Evolutionary conservation across 176 grass and related monocot species (phyloP), one percentile per base, ranked within the genome.

Genomic region (Oryza coarctata): DNA sequence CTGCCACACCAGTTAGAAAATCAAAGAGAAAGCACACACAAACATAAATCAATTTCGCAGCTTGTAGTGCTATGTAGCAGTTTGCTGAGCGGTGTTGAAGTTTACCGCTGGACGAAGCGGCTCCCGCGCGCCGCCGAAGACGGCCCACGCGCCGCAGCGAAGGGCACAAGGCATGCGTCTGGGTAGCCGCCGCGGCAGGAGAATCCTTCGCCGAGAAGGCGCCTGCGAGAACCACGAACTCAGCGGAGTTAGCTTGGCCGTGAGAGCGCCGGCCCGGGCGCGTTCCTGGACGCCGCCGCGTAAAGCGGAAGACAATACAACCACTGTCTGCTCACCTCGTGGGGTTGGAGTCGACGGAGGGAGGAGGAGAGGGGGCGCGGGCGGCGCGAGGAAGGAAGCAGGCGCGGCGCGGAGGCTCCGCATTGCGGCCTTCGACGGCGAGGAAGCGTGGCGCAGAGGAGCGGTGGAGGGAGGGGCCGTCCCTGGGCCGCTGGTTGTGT

Each of bases 401-500:
- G 72, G 72, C 52, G 83, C 55, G 28, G 78, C 71, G 11, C 57
- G 66, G 83, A 86, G 68, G 27, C 41, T 49, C 66, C 70, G 83
- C 88, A 89, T 89, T 52, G 52, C 71, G 33, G 41, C 65, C 36
- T 30, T 83, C 41, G 41, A 17, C 29, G 74, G 52, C 57, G 65
- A 58, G 38, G 38, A 65, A 40, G 29, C 26, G 55, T 62, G 38
- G 38, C 43, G 12, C 12, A 3, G 70, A 17, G 55, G 2, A 26
- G 74, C 4, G n/a, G 33, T 17, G 38, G 23, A 69, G 30, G 23
- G 79, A 73, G 74, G 72, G 79, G 80, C 74, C 66, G 57, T 57
- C 17, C 70, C 17, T 72, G 31, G 81, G 28, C 75, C 81, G 58
- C 81, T 74, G 45, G 69, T 68, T 88, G 68, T 84, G 80, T 88